Percentiles rank a stretch among this genome's conserved stretches.
phyloP scores from a whole-genome alignment of 2,329 filamentous ascomycete genomes.

The Diaporthe batatas region DNA sequence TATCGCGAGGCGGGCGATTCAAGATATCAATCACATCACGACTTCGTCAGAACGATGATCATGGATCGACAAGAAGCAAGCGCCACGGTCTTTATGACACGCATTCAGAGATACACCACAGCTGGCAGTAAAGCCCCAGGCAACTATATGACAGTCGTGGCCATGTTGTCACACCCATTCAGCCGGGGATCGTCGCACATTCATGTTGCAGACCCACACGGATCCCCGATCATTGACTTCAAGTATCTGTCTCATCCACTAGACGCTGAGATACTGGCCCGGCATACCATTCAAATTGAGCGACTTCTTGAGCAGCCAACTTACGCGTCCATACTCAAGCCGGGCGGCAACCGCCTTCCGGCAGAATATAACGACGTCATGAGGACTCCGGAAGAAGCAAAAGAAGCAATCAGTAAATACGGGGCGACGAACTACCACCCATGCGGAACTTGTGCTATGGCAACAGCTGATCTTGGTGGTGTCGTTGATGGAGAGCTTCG shows the following conservation, averaged over 20 bases:
- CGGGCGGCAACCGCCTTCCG: conserved; percentile 1
- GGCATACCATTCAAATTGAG: not conserved
- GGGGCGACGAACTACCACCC: conserved; percentile 15
- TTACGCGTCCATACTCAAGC: not conserved
- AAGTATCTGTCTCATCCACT: conserved; percentile 30
- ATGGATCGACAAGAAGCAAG: not conserved
- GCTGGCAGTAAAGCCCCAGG: not conserved
- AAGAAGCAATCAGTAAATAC: conserved; percentile 4
- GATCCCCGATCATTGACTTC: conserved; percentile 1
- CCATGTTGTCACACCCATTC: conserved; percentile 22
- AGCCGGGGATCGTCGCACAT: conserved; percentile 12
- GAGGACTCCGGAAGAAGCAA: not conserved
- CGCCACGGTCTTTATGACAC: conserved; percentile 1
- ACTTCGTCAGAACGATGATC: not conserved
- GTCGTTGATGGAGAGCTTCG: conserved; percentile 55
- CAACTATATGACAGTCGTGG: conserved; percentile 22
- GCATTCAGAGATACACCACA: not conserved
- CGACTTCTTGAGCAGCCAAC: conserved; percentile 17
- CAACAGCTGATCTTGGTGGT: conserved; percentile 48
- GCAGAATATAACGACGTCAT: not conserved
- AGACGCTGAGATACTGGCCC: conserved; percentile 29
- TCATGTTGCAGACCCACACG: not conserved
- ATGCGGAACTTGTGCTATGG: conserved; percentile 10
- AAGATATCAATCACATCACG: not conserved
- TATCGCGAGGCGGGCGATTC: not conserved